A percentile compares a stretch with the other conserved stretches of the same genome.
Conservation (phyloP, 495 filamentous ascomycete species). For the Articulospora tetracladia region DNA sequence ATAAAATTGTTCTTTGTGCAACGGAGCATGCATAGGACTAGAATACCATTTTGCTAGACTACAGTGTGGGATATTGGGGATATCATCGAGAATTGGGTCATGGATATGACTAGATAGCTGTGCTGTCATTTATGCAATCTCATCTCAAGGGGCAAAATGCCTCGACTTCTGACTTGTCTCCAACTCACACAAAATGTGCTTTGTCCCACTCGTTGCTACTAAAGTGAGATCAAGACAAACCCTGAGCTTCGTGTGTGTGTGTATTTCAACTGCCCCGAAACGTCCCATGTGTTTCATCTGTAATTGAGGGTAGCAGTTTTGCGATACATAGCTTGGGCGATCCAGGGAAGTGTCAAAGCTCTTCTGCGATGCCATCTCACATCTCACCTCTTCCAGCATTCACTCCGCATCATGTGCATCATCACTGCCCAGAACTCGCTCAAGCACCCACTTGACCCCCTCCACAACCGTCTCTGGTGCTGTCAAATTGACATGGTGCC, state of each 20-base stretch:
- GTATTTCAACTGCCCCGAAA: too few relatives aligned
- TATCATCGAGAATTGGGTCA: not conserved
- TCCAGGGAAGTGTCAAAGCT: too few relatives aligned
- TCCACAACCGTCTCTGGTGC: conserved; percentile 23
- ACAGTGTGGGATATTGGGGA: not conserved
- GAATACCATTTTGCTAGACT: not conserved
- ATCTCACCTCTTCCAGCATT: too few relatives aligned
- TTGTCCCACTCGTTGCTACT: too few relatives aligned
- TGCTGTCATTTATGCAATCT: not conserved
- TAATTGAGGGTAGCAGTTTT: too few relatives aligned
- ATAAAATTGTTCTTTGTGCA: conserved; percentile 5
- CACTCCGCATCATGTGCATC: too few relatives aligned
- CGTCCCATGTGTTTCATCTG: too few relatives aligned
- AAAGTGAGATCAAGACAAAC: too few relatives aligned
- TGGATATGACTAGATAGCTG: not conserved
- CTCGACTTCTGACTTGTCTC: not conserved
- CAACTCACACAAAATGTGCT: too few relatives aligned
- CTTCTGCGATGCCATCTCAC: too few relatives aligned
- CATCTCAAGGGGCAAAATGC: not conserved
- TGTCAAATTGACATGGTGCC: conserved; percentile 31
- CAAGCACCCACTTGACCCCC: conserved; percentile 25
- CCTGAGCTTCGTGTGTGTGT: too few relatives aligned
- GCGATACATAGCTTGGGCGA: too few relatives aligned
- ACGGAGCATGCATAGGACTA: not conserved
- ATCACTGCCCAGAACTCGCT: not conserved